phyloP scores from a whole-genome alignment of 2,329 filamentous ascomycete genomes.

The Cadophora gregata region DNA sequence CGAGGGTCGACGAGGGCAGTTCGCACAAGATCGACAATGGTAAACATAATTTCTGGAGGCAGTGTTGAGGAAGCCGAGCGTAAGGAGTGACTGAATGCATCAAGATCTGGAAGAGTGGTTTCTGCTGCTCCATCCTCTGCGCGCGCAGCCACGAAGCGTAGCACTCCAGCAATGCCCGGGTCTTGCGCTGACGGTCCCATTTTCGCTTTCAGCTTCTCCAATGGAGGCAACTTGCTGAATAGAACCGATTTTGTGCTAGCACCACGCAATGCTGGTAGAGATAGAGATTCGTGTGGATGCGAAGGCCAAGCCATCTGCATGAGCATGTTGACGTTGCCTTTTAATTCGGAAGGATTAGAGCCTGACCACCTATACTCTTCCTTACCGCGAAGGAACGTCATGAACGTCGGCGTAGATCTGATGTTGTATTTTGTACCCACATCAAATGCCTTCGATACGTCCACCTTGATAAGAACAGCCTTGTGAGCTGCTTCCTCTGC shows the following conservation, averaged over 20 bases:
- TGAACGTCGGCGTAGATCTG: conserved; percentile 83
- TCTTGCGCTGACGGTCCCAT: conserved; percentile 69
- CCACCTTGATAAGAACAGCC: conserved; percentile 80
- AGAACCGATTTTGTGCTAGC: conserved; percentile 65
- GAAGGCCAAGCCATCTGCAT: conserved; percentile 75
- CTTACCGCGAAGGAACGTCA: conserved; percentile 79
- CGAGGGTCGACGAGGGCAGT: conserved; percentile 78
- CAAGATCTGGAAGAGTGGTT: conserved; percentile 73
- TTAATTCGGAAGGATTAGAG: conserved; percentile 71
- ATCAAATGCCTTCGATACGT: conserved; percentile 70
- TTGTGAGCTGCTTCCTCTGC: conserved; percentile 74
- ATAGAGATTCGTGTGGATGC: conserved; percentile 77
- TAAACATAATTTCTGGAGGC: conserved; percentile 72
- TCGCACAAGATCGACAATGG: conserved; percentile 84
- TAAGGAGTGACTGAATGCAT: conserved; percentile 67
- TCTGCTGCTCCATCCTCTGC: conserved; percentile 64
- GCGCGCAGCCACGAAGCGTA: conserved; percentile 72
- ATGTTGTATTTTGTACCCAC: conserved; percentile 71
- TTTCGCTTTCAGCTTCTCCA: conserved; percentile 82
- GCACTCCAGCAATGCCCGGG: conserved; percentile 66
- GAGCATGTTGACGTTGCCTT: conserved; percentile 74
- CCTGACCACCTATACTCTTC: conserved; percentile 83
- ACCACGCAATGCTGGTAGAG: conserved; percentile 72
- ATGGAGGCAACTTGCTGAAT: conserved; percentile 79
- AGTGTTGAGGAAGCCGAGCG: conserved; percentile 60